Base-by-base conservation (phyloP, 139 green algal genomes). In the Haematococcus sp. region DNA sequence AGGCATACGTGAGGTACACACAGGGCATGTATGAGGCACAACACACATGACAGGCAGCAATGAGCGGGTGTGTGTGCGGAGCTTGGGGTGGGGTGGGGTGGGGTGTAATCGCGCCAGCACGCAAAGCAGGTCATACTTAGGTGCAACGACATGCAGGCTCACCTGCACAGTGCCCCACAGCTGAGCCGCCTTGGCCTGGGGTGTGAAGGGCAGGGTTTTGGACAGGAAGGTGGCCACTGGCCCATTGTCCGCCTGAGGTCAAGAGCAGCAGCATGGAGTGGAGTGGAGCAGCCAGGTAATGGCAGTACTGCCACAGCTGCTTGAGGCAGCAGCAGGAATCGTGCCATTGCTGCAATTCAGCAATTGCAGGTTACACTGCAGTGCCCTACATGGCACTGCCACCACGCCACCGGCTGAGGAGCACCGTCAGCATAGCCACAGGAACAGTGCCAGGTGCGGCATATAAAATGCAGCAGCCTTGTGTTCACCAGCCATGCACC, bases 121-220 rank as follows among this genome's bases (percentile, higher is more conserved):
- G n/a, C n/a, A n/a, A n/a, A n/a, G n/a, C n/a, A n/a, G n/a, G n/a
- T 43, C 22, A 46, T 22, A 19, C 7, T 11, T 35, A 67, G 11
- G 5, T 67, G 5, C 25, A 43, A 11, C 11, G 59, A 23, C 9
- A 67, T 46, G 59, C 28, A 16, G 40, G 4, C 66, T 7, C 46
- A 74, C 68, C 54, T 71, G 64, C 35, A 76, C 2, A 7, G 71
- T 83, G 71, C 55, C 56, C 58, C 65, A 83, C 46, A 83, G 7
- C 31, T n/a, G 65, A 40, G 71, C 31, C 5, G 64, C 66, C n/a
- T 61, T 44, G 30, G 64, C 77, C 33, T 59, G 55, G 9, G 75
- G 66, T 15, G 51, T 67, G 55, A 58, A 75, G 28, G 58, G 3
- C 59, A 80, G 54, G 7, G 27, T 51, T 19, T 68, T 23, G n/a